These are phyloP conservation scores for Primulina tabacum DNA, from an alignment of 257 asterid genomes.

Conservation along the genomic window DNA sequence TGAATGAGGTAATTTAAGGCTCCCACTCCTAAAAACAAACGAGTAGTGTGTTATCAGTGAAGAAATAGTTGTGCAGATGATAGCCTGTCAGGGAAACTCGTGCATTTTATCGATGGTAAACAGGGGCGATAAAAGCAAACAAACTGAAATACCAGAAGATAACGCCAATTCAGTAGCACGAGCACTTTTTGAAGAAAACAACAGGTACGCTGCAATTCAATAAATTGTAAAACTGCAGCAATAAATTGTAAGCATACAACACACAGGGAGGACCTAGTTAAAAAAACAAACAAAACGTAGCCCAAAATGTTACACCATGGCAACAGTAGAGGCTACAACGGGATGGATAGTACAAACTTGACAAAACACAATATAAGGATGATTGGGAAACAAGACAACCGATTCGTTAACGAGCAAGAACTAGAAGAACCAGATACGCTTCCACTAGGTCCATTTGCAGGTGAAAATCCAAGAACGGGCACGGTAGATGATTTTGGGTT, in stretches of 20 bases:
- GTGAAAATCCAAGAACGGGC: constrained; percentile 53
- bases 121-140: not conserved
- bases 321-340: constrained; percentile 18
- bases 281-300: too few species aligned
- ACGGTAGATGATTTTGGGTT: constrained; percentile 50
- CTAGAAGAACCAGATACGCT: constrained; percentile 42
- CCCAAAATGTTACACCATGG: not conserved
- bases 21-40: not conserved
- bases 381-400: constrained; percentile 33
- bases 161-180: not conserved
- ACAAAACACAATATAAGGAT: constrained; percentile 35
- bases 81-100: not conserved
- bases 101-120: not conserved
- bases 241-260: not conserved
- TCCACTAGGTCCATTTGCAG: constrained; percentile 77
- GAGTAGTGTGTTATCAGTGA: not conserved
- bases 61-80: not conserved
- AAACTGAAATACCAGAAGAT: not conserved
- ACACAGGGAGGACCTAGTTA: too few species aligned
- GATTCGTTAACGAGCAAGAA: constrained; percentile 44
- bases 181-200: not conserved
- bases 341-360: constrained; percentile 24
- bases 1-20: not conserved
- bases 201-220: not conserved
- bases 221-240: not conserved